These are phyloP conservation scores for Aspergillus amoenus DNA, from an alignment of 2,329 filamentous ascomycete species.

Conservation along the genomic window DNA sequence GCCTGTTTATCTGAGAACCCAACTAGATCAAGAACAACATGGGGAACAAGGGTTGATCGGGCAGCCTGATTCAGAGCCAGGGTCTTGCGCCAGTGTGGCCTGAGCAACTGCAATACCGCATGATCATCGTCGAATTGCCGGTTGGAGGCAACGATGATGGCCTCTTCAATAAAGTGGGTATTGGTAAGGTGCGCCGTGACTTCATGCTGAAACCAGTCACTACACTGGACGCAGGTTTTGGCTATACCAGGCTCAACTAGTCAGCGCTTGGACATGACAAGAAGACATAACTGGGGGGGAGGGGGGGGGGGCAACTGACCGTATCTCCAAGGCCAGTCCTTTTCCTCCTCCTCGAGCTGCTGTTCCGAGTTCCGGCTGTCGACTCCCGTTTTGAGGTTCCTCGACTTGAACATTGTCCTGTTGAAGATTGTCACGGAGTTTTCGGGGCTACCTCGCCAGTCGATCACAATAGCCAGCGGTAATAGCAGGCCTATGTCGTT, in stretches of 20 bases:
- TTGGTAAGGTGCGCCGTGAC: not conserved
- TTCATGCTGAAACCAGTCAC: not conserved
- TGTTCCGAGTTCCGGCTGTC: not conserved
- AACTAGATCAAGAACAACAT: not conserved
- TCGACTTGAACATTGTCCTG: not conserved
- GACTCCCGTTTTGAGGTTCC: not conserved
- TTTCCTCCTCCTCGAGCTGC: not conserved
- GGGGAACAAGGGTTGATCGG: not conserved
- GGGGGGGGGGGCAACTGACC: not conserved
- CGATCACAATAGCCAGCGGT: not conserved
- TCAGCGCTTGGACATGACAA: too few species aligned
- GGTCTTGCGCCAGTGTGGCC: not conserved
- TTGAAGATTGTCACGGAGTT: not conserved
- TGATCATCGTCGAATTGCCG: not conserved
- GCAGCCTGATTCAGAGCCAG: not conserved
- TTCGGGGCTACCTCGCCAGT: not conserved
- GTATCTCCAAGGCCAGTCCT: not conserved
- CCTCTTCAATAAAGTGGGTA: not conserved
- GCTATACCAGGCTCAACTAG: not conserved
- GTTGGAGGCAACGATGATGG: not conserved
- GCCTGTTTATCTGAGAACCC: not conserved
- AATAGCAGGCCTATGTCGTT: not conserved
- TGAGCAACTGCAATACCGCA: not conserved
- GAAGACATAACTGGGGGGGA: too few species aligned
- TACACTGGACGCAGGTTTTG: not conserved